Conservation (phyloP, 768 basidiomycete species). For the Bullera alba region DNA sequence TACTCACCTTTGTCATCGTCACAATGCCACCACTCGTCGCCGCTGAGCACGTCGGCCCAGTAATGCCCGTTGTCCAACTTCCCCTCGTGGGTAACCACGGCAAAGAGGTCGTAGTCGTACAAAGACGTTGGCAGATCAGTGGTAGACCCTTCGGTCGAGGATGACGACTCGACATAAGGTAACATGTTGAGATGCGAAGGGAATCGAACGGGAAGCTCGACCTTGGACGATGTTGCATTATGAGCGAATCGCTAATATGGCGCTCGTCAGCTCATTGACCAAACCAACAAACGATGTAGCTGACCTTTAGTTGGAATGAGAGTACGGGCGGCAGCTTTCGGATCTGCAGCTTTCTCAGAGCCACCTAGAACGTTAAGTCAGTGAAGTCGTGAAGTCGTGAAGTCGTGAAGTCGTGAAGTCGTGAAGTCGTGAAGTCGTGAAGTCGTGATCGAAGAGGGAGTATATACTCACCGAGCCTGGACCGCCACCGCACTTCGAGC, state of each 20-base stretch:
- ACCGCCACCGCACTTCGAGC: slow-evolving; percentile 61
- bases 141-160: not conserved
- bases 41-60: slow-evolving; percentile 72
- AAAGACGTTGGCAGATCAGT: slow-evolving; percentile 52
- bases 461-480: slow-evolving; percentile 18
- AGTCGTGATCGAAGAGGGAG: not conserved
- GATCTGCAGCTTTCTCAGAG: slow-evolving; percentile 77
- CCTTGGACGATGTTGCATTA: slow-evolving; percentile 66
- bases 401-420: not conserved
- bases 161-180: slow-evolving; percentile 53
- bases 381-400: not conserved
- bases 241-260: slow-evolving; percentile 90
- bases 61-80: slow-evolving; percentile 93
- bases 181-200: slow-evolving; percentile 81
- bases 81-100: slow-evolving; percentile 90
- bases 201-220: slow-evolving; percentile 74
- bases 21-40: slow-evolving; percentile 76
- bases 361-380: slow-evolving; percentile 52
- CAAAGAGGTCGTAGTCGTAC: slow-evolving; percentile 86
- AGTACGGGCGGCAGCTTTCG: slow-evolving; percentile 79
- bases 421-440: too few relatives aligned
- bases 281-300: slow-evolving; percentile 10
- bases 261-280: not conserved
- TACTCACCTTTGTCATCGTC: slow-evolving; percentile 79
- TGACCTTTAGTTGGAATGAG: slow-evolving; percentile 90